Percentiles rank a stretch among this genome's conserved stretches.
These are phyloP conservation scores for Aphanocladium album DNA, from an alignment of 2,329 filamentous ascomycete genomes.

Conservation along the genomic window DNA sequence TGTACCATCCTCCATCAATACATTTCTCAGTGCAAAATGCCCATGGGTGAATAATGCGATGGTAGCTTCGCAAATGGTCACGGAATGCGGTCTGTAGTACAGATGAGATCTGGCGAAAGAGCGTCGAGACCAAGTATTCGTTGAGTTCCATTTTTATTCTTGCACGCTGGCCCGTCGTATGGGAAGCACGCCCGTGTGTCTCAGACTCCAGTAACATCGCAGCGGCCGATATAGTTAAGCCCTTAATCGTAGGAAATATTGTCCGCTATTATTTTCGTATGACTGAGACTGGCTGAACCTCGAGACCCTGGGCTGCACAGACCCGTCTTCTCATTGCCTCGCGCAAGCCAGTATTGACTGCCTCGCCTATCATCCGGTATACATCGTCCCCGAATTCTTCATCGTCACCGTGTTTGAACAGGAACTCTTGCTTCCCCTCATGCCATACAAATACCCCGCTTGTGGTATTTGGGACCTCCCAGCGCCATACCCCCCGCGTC, in stretches of 20 bases:
- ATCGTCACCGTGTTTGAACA: neutral
- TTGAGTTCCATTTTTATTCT: conserved; percentile 23
- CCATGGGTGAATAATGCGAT: conserved; percentile 44
- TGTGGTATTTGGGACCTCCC: neutral
- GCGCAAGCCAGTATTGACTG: neutral
- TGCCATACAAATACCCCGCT: neutral
- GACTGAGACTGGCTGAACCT: neutral
- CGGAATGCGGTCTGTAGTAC: conserved; percentile 20
- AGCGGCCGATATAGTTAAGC: conserved; percentile 22
- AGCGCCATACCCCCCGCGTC: neutral
- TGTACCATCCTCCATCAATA: conserved; percentile 33
- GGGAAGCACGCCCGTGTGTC: conserved; percentile 21
- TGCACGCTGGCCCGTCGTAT: conserved; percentile 19
- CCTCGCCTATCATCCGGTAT: neutral
- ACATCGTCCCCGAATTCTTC: neutral
- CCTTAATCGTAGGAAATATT: too few species aligned
- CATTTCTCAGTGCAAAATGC: conserved; percentile 43
- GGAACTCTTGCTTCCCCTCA: neutral
- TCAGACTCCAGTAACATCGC: conserved; percentile 22
- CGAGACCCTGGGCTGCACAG: neutral
- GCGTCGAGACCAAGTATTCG: conserved; percentile 18
- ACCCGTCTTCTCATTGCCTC: too few species aligned
- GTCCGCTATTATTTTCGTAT: neutral
- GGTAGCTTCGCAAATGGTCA: conserved; percentile 19
- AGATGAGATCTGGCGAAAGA: conserved; percentile 17